A percentile compares a stretch with the other conserved stretches of the same genome.
Evolutionary conservation across 768 basidiomycete genomes (phyloP).

Genomic region (Rhodocollybia butyracea): DNA sequence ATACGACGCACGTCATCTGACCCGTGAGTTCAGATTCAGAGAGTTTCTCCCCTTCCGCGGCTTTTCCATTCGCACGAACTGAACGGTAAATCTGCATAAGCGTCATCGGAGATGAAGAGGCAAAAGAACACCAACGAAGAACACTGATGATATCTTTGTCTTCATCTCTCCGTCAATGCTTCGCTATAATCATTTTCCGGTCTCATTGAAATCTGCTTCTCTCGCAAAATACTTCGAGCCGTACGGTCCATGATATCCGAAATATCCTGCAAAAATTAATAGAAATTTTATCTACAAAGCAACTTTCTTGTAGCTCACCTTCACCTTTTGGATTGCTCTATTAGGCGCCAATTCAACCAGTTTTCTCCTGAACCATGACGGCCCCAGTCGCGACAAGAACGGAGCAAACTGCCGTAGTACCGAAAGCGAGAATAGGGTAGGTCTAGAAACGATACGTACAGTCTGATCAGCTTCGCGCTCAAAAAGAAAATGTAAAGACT

Average conservation of each 20-base stretch:
- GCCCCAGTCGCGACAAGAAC: slow-evolving; percentile 36
- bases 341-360: slow-evolving; percentile 40
- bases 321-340: slow-evolving; percentile 36
- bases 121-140: slow-evolving; percentile 28
- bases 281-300: neutral
- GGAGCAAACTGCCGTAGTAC: slow-evolving; percentile 46
- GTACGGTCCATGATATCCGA: slow-evolving; percentile 47
- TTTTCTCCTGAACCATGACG: slow-evolving; percentile 38
- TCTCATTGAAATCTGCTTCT: slow-evolving; percentile 30
- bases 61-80: slow-evolving; percentile 38
- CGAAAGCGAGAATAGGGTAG: slow-evolving; percentile 42
- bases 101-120: neutral
- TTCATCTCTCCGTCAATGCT: neutral
- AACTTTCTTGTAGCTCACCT: slow-evolving; percentile 13
- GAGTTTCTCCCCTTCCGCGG: slow-evolving; percentile 31
- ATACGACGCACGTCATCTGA: slow-evolving; percentile 42
- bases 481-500: neutral
- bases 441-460: slow-evolving; percentile 31
- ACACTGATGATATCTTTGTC: slow-evolving; percentile 50
- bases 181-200: slow-evolving; percentile 14
- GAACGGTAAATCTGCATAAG: neutral
- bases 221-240: slow-evolving; percentile 35
- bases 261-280: slow-evolving; percentile 23
- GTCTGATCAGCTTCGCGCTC: neutral
- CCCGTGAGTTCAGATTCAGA: slow-evolving; percentile 43